phyloP scores from a whole-genome alignment of 371 early-diverging fungal species.

The Mucor indicus region DNA sequence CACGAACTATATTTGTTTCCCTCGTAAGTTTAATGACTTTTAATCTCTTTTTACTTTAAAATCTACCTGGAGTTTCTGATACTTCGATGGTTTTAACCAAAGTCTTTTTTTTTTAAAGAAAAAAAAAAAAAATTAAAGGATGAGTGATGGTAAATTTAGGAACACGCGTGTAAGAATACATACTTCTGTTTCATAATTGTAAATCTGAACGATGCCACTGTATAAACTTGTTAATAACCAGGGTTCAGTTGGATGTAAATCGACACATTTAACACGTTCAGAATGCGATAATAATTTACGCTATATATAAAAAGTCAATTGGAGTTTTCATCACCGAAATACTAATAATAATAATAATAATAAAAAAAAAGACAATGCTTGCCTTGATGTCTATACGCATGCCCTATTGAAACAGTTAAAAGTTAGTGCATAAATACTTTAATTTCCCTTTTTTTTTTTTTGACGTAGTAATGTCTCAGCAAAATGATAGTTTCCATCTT shows the following conservation, averaged over 20 bases:
- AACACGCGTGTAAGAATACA: too few species aligned
- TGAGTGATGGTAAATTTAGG: too few species aligned
- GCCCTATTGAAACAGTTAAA: too few species aligned
- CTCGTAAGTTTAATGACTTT: too few species aligned
- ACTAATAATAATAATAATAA: background rate
- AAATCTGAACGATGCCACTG: constrained; percentile 95
- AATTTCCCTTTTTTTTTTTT: too few species aligned
- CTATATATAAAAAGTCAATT: constrained; percentile 21
- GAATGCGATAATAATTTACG: constrained; percentile 81
- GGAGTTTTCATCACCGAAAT: background rate
- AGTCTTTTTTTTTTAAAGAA: constrained; percentile 49
- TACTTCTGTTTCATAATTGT: constrained; percentile 98
- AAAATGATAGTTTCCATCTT: too few species aligned
- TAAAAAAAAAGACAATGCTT: constrained; percentile 1
- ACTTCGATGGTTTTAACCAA: constrained; percentile 97
- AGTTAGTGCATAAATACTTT: too few species aligned
- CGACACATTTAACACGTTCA: constrained; percentile 97
- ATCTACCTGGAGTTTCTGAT: constrained; percentile 78
- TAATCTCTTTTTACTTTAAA: too few species aligned
- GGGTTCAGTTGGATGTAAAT: constrained; percentile 99
- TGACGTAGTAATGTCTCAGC: too few species aligned
- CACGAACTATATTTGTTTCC: constrained; percentile 88
- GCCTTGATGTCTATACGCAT: constrained; percentile 70
- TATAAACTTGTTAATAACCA: constrained; percentile 98
- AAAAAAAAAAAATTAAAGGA: too few species aligned